Evolutionary conservation across 371 early-diverging fungal species (phyloP), one percentile per base, ranked within the genome.

Genomic region (Vairimorpha necatrix): DNA sequence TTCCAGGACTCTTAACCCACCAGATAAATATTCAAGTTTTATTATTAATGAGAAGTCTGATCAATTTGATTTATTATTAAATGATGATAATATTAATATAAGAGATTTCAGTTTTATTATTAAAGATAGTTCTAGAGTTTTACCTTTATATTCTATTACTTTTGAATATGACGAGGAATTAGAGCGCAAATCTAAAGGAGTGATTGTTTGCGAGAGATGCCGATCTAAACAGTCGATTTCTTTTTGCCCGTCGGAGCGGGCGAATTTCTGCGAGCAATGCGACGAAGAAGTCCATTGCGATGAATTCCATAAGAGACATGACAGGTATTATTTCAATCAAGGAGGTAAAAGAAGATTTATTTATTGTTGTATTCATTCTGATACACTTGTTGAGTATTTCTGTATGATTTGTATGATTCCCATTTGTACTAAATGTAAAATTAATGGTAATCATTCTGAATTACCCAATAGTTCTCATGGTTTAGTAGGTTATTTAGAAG

Each of bases 211-310:
- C 42, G 82, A 86, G n/a, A 75, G 67, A 50, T 86, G 86, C 53
- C 46, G 73, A 26, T 36, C 34, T 9, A 47, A 72, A n/a, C 58
- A 62, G 4, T 47, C 83, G 2, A 69, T 75, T 33, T 70, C 80
- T 16, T 86, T 81, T 61, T 86, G 86, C 78, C 73, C 81, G n/a
- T 82, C 86, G 6, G 86, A 86, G 65, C 66, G 83, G 42, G 86
- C 86, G 7, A 69, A 66, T 28, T 83, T 86, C 34, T 86, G 86
- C 68, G 68, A 63, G 26, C 56, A 80, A 6, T 86, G 86, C 72
- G 86, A 86, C 54, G 54, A 71, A 18, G 39, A 71, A 38, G 79
- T 86, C n/a, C 86, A 86, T 58, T 20, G 9, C 28, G 80, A 84
- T 72, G 65, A 72, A 58, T 83, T 86, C 56, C 77, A 80, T 26